A percentile compares a stretch with the other conserved stretches of the same genome.
Conservation (phyloP, 257 asterid genomes). For the Euphrasia confusa region DNA sequence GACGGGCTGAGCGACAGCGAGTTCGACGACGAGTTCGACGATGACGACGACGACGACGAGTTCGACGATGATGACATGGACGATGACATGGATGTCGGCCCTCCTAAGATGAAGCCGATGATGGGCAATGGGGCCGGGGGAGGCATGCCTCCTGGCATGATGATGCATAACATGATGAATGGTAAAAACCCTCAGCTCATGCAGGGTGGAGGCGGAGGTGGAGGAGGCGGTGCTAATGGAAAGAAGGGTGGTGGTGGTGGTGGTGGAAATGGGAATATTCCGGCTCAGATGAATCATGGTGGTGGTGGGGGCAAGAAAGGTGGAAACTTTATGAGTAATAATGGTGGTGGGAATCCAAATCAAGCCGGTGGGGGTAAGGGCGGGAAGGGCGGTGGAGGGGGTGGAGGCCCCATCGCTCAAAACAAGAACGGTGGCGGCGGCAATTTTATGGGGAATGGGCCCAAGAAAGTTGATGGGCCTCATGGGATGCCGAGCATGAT, state of each 20-base stretch:
- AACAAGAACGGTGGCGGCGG: conserved; percentile 37
- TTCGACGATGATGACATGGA: conserved; percentile 49
- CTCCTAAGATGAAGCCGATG: conserved; percentile 46
- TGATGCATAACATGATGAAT: conserved; percentile 49
- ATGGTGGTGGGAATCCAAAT: conserved; percentile 33
- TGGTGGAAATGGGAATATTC: conserved; percentile 27
- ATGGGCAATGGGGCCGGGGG: conserved; percentile 35
- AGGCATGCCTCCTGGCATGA: conserved; percentile 33
- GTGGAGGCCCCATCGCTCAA: conserved; percentile 16
- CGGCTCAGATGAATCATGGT: conserved; percentile 30
- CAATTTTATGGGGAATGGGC: conserved; percentile 51
- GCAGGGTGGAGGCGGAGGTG: conserved; percentile 38
- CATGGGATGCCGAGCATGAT: conserved; percentile 90
- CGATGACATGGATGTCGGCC: conserved; percentile 58
- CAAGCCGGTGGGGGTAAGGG: conserved; percentile 39
- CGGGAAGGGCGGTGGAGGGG: conserved; percentile 39
- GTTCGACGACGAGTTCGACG: conserved; percentile 37
- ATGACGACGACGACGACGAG: conserved; percentile 49
- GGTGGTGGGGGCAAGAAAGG: conserved; percentile 47
- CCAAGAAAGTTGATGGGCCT: conserved; percentile 61
- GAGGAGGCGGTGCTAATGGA: conserved; percentile 22
- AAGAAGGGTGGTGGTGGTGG: conserved; percentile 23
- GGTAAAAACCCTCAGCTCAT: conserved; percentile 41
- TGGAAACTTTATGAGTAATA: conserved; percentile 26
- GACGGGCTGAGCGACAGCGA: conserved; percentile 56